Conservation (phyloP, 2,329 filamentous ascomycete genomes). For the Verticillium nonalfalfae region DNA sequence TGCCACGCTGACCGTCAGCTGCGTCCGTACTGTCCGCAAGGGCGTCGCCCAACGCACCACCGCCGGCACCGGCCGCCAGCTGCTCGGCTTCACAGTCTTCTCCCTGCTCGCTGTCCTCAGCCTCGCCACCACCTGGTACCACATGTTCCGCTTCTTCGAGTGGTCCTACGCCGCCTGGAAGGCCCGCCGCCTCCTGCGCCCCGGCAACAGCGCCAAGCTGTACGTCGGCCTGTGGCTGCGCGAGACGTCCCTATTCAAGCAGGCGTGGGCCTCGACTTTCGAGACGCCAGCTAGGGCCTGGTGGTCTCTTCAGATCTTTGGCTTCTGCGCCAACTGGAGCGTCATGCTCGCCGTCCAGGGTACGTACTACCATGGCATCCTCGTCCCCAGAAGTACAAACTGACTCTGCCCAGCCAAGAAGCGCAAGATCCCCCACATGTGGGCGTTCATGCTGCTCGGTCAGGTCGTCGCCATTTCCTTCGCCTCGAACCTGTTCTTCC, state of each 20-base stretch:
- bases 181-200: not conserved
- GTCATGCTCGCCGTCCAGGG: conserved; percentile 17
- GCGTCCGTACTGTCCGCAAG: conserved; percentile 9
- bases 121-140: conserved; percentile 18
- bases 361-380: conserved; percentile 1
- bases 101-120: conserved; percentile 14
- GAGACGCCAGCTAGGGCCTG: conserved; percentile 14
- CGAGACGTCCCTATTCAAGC: conserved; percentile 18
- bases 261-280: conserved; percentile 18
- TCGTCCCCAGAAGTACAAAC: not conserved
- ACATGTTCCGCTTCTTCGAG: conserved; percentile 18
- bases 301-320: conserved; percentile 21
- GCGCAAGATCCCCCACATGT: conserved; percentile 12
- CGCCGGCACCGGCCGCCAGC: not conserved
- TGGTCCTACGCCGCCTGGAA: conserved; percentile 15
- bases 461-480: conserved; percentile 20
- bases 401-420: conserved; percentile 7
- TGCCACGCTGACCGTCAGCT: conserved; percentile 9
- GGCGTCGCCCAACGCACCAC: not conserved
- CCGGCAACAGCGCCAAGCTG: not conserved
- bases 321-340: conserved; percentile 19
- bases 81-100: conserved; percentile 10
- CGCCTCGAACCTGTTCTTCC: conserved; percentile 18
- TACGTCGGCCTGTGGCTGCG: conserved; percentile 17
- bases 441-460: conserved; percentile 18